phyloP scores from a whole-genome alignment of 306 rosid species.

The Vigna unguiculata region DNA sequence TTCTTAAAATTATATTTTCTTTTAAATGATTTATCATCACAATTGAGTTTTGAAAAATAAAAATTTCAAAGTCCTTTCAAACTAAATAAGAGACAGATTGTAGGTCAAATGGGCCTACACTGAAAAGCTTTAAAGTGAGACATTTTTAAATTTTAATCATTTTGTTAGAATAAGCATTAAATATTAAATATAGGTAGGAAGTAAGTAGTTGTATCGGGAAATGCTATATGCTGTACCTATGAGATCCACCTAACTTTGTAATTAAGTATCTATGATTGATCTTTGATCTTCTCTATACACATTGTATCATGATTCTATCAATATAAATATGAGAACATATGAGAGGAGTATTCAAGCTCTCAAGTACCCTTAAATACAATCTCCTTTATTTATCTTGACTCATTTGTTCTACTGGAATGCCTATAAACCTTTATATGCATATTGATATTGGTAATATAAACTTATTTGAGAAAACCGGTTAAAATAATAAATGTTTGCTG shows the following conservation, averaged over 20 bases:
- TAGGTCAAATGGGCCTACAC: conserved; percentile 1
- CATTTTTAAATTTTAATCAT: neutral
- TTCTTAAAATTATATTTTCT: neutral
- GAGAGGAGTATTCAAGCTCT: too few species aligned
- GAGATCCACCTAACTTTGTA: too few species aligned
- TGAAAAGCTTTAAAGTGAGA: conserved; percentile 1
- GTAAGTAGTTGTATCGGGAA: too few species aligned
- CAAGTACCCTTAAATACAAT: too few species aligned
- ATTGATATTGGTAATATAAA: neutral
- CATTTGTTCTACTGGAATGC: neutral
- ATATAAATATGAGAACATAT: too few species aligned
- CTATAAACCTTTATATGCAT: neutral
- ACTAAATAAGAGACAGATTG: neutral
- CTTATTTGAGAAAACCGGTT: neutral
- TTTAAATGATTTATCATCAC: neutral
- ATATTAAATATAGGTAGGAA: too few species aligned
- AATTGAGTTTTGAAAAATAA: neutral
- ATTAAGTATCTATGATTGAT: too few species aligned
- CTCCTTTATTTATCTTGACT: too few species aligned
- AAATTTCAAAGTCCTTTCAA: neutral
- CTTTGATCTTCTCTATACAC: too few species aligned
- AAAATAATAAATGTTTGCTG: neutral
- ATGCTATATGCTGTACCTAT: too few species aligned
- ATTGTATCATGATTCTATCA: too few species aligned
- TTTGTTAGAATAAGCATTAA: too few species aligned